Percentiles rank a stretch among this genome's conserved stretches.
phyloP scores from a whole-genome alignment of 179 eudicot genomes.

The Drosera spatulata region DNA sequence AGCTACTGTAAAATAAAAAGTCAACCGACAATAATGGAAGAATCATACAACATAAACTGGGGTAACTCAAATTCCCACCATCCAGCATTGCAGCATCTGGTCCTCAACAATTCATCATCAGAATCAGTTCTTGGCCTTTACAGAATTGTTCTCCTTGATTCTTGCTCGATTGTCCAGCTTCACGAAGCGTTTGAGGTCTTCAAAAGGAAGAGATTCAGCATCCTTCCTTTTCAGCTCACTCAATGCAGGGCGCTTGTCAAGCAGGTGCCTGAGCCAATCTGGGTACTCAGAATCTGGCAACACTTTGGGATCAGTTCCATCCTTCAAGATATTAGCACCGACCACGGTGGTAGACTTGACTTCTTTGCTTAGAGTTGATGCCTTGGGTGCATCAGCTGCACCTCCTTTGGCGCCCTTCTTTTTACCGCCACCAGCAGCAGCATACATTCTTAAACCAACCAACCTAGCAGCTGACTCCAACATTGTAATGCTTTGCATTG shows the following conservation, averaged over 20 bases:
- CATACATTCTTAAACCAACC: constrained; percentile 39
- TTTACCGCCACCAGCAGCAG: constrained; percentile 46
- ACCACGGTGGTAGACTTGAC: constrained; percentile 64
- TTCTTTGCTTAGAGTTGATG: constrained; percentile 61
- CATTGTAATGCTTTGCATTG: constrained; percentile 26
- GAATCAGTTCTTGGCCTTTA: constrained; percentile 55
- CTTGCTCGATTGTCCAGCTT: constrained; percentile 83
- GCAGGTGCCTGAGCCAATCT: constrained; percentile 66
- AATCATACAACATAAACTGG: too few species aligned
- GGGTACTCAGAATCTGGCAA: constrained; percentile 75
- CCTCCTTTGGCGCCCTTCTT: constrained; percentile 72
- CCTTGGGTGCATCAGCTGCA: constrained; percentile 60
- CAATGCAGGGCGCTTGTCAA: constrained; percentile 59
- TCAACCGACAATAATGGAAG: too few species aligned
- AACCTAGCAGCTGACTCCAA: constrained; percentile 16
- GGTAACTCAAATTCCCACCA: too few species aligned
- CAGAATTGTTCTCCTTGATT: constrained; percentile 72
- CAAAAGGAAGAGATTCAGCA: constrained; percentile 48
- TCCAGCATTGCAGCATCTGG: too few species aligned
- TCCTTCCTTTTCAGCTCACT: constrained; percentile 72
- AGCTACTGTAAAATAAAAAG: too few species aligned
- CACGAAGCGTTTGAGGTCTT: constrained; percentile 80
- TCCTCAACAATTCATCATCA: too few species aligned
- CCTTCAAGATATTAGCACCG: constrained; percentile 78
- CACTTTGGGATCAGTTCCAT: constrained; percentile 70